Evolutionary conservation across 176 grass and related monocot genomes (phyloP).

Genomic region (Juncus effusus): DNA sequence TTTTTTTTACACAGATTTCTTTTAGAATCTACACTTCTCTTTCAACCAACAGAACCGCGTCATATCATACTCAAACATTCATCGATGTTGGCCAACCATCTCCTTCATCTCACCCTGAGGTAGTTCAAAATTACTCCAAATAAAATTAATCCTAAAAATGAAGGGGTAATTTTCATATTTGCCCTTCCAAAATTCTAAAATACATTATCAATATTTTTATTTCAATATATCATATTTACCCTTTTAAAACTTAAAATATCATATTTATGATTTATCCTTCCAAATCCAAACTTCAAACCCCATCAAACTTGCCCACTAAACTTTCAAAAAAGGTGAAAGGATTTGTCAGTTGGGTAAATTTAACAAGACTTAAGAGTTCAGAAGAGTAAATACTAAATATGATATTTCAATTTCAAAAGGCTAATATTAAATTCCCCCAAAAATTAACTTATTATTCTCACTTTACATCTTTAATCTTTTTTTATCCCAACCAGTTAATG

Average conservation of each 20-base stretch:
- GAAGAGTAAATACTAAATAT: not conserved
- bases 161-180: not conserved
- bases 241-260: too few species aligned
- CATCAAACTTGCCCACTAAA: too few species aligned
- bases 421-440: slow-evolving; percentile 6
- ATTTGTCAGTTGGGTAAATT: too few species aligned
- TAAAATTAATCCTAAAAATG: slow-evolving; percentile 4
- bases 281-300: too few species aligned
- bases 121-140: slow-evolving; percentile 9
- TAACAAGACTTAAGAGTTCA: not conserved
- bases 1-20: slow-evolving; percentile 20
- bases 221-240: too few species aligned
- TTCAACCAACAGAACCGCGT: slow-evolving; percentile 16
- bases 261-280: too few species aligned
- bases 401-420: not conserved
- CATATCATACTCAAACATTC: slow-evolving; percentile 37
- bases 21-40: slow-evolving; percentile 31
- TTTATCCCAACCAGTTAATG: slow-evolving; percentile 48
- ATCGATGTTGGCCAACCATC: slow-evolving; percentile 71
- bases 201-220: too few species aligned
- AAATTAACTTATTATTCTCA: not conserved
- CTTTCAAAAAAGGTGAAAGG: too few species aligned
- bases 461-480: not conserved
- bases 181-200: too few species aligned
- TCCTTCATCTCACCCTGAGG: slow-evolving; percentile 67